These are phyloP conservation scores for Candida insectorum DNA, from an alignment of 805 yeast species.

Conservation along the genomic window DNA sequence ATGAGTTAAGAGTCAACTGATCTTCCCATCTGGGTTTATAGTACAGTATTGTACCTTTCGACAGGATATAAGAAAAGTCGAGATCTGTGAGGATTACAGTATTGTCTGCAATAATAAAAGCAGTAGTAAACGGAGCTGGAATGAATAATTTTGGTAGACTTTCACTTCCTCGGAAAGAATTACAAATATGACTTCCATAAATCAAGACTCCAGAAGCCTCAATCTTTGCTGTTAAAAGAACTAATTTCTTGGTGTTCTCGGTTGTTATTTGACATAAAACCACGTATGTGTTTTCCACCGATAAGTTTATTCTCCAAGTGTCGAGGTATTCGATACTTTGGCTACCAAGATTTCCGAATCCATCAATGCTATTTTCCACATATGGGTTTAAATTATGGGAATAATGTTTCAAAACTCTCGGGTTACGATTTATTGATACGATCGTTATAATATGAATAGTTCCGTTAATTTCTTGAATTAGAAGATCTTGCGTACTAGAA, in stretches of 20 bases:
- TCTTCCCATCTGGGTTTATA: conserved; percentile 77
- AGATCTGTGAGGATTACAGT: conserved; percentile 68
- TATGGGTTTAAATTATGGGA: conserved; percentile 29
- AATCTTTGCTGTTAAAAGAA: conserved; percentile 53
- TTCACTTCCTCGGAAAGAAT: conserved; percentile 28
- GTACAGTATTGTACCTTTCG: conserved; percentile 20
- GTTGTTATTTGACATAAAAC: conserved; percentile 24
- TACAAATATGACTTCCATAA: conserved; percentile 64
- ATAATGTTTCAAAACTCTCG: conserved; percentile 21
- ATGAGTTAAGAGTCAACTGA: conserved; percentile 52
- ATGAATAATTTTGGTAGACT: conserved; percentile 47
- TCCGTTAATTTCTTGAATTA: conserved; percentile 47
- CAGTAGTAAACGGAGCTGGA: conserved; percentile 58
- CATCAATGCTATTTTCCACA: conserved; percentile 31
- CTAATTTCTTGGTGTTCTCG: conserved; percentile 25
- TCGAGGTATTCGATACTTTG: conserved; percentile 58
- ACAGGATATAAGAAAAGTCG: conserved; percentile 28
- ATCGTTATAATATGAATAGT: conserved; percentile 27
- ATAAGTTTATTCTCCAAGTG: conserved; percentile 44
- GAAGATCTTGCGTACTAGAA: conserved; percentile 41
- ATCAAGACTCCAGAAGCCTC: conserved; percentile 50
- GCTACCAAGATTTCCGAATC: conserved; percentile 45
- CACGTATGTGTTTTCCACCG: conserved; percentile 34
- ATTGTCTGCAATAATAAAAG: conserved; percentile 56
- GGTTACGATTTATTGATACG: too few relatives aligned